Evolutionary conservation across 768 basidiomycete genomes (phyloP).

Genomic region (Sporobolomyces phaffii): DNA sequence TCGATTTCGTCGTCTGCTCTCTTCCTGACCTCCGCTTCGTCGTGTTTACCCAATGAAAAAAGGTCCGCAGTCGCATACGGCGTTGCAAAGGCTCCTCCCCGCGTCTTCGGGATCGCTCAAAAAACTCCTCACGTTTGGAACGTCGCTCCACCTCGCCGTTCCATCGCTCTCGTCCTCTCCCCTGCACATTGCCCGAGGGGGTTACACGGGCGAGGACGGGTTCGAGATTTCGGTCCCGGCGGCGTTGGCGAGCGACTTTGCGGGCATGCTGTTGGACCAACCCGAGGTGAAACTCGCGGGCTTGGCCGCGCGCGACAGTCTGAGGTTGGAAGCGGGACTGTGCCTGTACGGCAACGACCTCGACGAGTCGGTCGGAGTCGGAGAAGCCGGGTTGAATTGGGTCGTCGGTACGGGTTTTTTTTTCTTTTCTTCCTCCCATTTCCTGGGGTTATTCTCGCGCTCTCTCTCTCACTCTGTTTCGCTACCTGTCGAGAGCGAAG

Average conservation of each 20-base stretch:
- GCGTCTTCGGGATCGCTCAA: slow-evolving; percentile 13
- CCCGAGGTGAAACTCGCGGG: slow-evolving; percentile 69
- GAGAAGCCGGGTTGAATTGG: slow-evolving; percentile 89
- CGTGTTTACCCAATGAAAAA: too few relatives aligned
- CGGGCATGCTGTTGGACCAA: slow-evolving; percentile 31
- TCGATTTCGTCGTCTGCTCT: background rate
- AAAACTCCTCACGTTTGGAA: slow-evolving; percentile 72
- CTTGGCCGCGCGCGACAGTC: slow-evolving; percentile 82
- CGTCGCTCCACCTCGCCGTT: slow-evolving; percentile 70
- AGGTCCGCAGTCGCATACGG: slow-evolving; percentile 77
- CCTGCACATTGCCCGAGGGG: slow-evolving; percentile 73
- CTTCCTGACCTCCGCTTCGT: background rate
- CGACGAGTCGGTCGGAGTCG: slow-evolving; percentile 74
- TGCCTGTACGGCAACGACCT: slow-evolving; percentile 93
- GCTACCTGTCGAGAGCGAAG: too few relatives aligned
- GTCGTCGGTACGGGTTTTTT: slow-evolving; percentile 85
- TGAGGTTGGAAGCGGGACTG: slow-evolving; percentile 94
- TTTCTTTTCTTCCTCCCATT: too few relatives aligned
- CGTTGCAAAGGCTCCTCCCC: slow-evolving; percentile 56
- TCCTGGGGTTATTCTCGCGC: too few relatives aligned
- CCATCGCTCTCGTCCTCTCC: slow-evolving; percentile 52
- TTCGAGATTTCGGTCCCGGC: slow-evolving; percentile 57
- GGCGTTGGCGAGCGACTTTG: slow-evolving; percentile 16
- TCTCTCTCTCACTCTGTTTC: too few relatives aligned
- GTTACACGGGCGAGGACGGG: slow-evolving; percentile 98